Evolutionary conservation across 129 eudicot species (phyloP), one percentile per base, ranked within the genome.

Genomic region (Centaurea solstitialis): DNA sequence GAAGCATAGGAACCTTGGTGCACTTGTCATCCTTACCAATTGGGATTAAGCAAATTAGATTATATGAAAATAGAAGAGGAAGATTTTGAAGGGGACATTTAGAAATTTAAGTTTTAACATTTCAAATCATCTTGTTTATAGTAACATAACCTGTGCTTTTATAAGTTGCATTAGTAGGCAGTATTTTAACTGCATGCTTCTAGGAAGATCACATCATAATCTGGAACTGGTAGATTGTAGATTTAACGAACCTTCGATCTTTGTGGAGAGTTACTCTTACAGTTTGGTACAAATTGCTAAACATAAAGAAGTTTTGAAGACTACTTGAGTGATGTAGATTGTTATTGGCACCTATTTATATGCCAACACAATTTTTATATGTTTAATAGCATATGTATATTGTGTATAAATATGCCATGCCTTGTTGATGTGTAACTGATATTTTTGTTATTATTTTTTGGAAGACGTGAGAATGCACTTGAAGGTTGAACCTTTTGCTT

Each of bases 61-160:
- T 50, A 18, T 4, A 50, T 50, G 62, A 50, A 50, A 50, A 12
- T 13, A n/a, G 20, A 2, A 4, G 20, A 13, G 17, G n/a, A 50
- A 6, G 62, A 17, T 50, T 50, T 18, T 50, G 62, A 50, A n/a
- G 20, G 20, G 62, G 62, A 50, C 17, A 15, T 18, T 17, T 50
- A 50, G 62, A 1, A 41, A 47, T 47, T 47, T 47, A 47, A 13
- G 15, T 41, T 15, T 26, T 13, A 47, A 5, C 61, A 47, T 47
- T 47, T 47, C 2, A 17, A 45, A 39, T 28, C 47, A 10, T 6
- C 11, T 37, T 47, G 61, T 79, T 45, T 10, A 47, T 37, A 50
- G 37, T 33, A 33, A 40, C 67, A 66, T 77, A 59, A 79, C 20
- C 33, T 33, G 76, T 50, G 82, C 57, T 20, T 5, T 7, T 59